Percentiles rank a stretch among this genome's conserved stretches.
phyloP scores from a whole-genome alignment of 2,329 filamentous ascomycete species.

The Cordyceps militaris region DNA sequence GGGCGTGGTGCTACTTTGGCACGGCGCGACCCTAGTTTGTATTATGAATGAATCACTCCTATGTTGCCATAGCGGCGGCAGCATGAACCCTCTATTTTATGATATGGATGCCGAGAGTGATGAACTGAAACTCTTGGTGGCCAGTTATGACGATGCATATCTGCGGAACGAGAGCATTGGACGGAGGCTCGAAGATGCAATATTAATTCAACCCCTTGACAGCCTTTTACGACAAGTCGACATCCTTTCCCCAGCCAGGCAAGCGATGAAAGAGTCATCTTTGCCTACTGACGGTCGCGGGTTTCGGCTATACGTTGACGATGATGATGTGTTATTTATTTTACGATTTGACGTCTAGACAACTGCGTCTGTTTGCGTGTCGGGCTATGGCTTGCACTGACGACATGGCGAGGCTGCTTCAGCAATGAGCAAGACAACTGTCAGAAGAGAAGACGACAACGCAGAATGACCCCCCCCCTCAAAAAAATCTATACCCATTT shows the following conservation, averaged over 20 bases:
- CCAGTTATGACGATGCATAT: constrained; percentile 33
- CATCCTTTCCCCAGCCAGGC: constrained; percentile 19
- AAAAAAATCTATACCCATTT: constrained; percentile 30
- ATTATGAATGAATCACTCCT: constrained; percentile 6
- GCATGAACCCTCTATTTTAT: constrained; percentile 6
- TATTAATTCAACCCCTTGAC: constrained; percentile 34
- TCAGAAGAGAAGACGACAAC: constrained; percentile 9
- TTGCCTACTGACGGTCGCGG: neutral
- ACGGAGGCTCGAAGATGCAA: constrained; percentile 32
- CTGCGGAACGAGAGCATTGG: constrained; percentile 32
- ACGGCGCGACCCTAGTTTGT: neutral
- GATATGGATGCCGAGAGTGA: constrained; percentile 2
- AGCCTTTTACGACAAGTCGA: constrained; percentile 30
- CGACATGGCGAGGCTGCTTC: neutral
- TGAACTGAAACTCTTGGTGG: constrained; percentile 8
- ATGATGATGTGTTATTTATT: constrained; percentile 34
- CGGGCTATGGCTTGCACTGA: neutral
- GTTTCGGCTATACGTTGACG: constrained; percentile 34
- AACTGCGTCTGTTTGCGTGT: constrained; percentile 15
- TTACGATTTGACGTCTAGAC: constrained; percentile 42
- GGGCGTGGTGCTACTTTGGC: constrained; percentile 7
- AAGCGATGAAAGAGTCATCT: neutral
- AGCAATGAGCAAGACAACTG: constrained; percentile 9
- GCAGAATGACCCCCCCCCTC: constrained; percentile 2
- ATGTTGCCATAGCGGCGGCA: neutral